Conservation (phyloP, 495 filamentous ascomycete species). For the Aspergillus sparsus region DNA sequence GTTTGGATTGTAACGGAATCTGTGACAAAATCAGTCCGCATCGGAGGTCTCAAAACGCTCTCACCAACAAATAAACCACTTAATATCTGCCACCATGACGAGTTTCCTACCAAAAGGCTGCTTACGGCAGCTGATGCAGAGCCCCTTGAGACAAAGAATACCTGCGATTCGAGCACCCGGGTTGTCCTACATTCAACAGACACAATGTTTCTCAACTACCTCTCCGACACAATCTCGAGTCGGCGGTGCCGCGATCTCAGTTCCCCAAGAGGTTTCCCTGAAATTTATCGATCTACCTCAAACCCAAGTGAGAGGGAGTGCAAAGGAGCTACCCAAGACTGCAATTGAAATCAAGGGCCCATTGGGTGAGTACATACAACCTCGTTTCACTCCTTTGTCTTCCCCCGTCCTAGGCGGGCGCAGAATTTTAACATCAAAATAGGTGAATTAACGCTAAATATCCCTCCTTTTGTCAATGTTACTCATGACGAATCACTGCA, state of each 20-base stretch:
- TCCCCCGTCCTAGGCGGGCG: too few species aligned
- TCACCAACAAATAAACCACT: conserved; percentile 21
- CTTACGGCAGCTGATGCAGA: conserved; percentile 44
- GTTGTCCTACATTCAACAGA: conserved; percentile 53
- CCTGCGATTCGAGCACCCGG: conserved; percentile 75
- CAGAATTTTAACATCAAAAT: background rate
- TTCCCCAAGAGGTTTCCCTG: conserved; percentile 81
- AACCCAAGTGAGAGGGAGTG: conserved; percentile 47
- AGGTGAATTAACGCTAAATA: conserved; percentile 70
- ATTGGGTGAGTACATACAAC: conserved; percentile 53
- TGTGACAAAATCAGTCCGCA: conserved; percentile 42
- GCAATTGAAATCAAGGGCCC: conserved; percentile 72
- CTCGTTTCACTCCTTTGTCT: background rate
- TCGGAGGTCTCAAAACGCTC: conserved; percentile 24
- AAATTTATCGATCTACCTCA: conserved; percentile 60
- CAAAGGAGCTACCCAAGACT: conserved; percentile 56
- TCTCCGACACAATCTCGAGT: conserved; percentile 71
- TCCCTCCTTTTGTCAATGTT: conserved; percentile 74
- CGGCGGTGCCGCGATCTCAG: conserved; percentile 74
- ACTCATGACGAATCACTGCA: conserved; percentile 58
- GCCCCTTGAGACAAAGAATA: conserved; percentile 35
- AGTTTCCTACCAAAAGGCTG: conserved; percentile 41
- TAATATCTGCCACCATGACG: conserved; percentile 38
- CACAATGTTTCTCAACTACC: conserved; percentile 72
- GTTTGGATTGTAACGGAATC: conserved; percentile 25